Conservation (phyloP, 176 grass and related monocot species). For the Oryza longistaminata region DNA sequence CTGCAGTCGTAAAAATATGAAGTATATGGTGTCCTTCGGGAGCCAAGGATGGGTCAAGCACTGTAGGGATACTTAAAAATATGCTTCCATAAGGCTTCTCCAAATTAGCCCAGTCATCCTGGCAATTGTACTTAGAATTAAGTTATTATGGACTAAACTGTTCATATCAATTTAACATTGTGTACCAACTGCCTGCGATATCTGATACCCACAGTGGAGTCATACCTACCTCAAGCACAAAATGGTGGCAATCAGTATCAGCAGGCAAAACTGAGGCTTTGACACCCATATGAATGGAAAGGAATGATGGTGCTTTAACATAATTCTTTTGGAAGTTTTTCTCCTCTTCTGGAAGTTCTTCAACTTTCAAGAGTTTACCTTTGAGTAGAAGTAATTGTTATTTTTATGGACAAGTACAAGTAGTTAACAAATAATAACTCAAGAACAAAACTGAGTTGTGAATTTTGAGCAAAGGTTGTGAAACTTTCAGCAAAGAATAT, state of each 20-base stretch:
- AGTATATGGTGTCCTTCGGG: conserved; percentile 92
- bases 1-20: conserved; percentile 91
- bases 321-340: conserved; percentile 92
- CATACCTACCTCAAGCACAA: conserved; percentile 82
- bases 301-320: conserved; percentile 91
- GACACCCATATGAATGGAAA: conserved; percentile 98
- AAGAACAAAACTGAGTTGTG: neutral
- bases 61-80: conserved; percentile 96
- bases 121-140: conserved; percentile 16
- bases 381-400: conserved; percentile 12
- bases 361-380: conserved; percentile 90
- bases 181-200: neutral
- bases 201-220: neutral
- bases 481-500: neutral
- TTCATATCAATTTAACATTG: neutral
- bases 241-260: conserved; percentile 93
- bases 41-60: conserved; percentile 91
- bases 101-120: conserved; percentile 90
- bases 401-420: neutral
- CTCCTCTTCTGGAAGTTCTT: conserved; percentile 91
- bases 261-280: conserved; percentile 81
- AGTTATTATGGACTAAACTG: neutral
- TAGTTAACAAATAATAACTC: neutral
- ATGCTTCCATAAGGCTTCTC: conserved; percentile 94
- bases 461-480: neutral